Base-by-base conservation (phyloP, 768 basidiomycete species). In the Cystofilobasidium capitatum region DNA sequence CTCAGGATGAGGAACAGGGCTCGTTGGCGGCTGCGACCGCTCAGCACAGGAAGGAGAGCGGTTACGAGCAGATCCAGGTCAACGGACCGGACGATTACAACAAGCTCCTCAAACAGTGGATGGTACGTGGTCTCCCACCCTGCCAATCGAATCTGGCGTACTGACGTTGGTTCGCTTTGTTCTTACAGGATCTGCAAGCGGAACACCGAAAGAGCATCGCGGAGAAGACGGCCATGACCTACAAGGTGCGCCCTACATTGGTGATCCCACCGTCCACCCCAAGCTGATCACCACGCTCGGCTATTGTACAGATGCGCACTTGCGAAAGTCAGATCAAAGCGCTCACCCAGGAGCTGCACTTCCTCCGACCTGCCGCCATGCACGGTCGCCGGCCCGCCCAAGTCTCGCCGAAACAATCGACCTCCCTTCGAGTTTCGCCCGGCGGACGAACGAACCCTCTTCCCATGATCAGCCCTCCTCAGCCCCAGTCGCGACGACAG, bases 291-390 rank as follows among this genome's bases (percentile, higher is more conserved):
- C 20, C 2, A 3, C 6, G 5, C 37, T 13, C 29, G 14, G 26
- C 14, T 39, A 16, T 26, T 42, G 31, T 58, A 3, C 45, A 68
- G 66, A 55, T 68, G 44, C 66, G 60, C 22, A 54, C 57, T n/a
- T 44, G 22, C 7, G 66, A 68, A 44, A 22, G 35, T 10, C 54
- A 62, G 22, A 62, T 68, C 40, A 55, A 62, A 24, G 54, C 62
- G 24, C 66, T 68, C 33, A 62, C 66, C n/a, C 47, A 63, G 29
- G 66, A 68, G 42, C 66, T 68, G 17, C 57, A 68, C 57, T 63
- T 62, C 31, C 62, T 68, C 8, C 66, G 66, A 1, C 47, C 66
- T 14, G 44, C 61, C 1, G 61, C 66, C 24, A 58, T 67, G 26
- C 59, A 51, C 36, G 66, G 12, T 35, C 20, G 31, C 36, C 57